A percentile compares a stretch with the other conserved stretches of the same genome.
Evolutionary conservation across 352 stramenopile species (phyloP).

Genomic region (Elongisporangium anandrum): DNA sequence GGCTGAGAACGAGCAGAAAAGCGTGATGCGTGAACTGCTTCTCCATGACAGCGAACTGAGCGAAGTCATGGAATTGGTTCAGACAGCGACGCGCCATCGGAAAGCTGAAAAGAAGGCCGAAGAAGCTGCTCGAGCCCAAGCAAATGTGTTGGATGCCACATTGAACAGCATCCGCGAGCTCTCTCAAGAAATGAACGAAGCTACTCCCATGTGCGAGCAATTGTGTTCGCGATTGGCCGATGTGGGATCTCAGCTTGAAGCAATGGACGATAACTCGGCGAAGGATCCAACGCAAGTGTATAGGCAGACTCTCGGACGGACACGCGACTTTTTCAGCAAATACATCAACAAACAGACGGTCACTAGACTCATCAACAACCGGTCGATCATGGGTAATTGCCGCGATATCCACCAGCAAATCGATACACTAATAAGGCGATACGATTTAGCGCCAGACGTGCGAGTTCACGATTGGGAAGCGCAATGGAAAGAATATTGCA

Average conservation of each 20-base stretch:
- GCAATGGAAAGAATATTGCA: not conserved
- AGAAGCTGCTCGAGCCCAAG: not conserved
- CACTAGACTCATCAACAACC: not conserved
- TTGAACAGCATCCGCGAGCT: not conserved
- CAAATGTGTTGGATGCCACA: not conserved
- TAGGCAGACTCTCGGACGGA: not conserved
- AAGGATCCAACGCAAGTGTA: not conserved
- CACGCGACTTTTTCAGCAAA: not conserved
- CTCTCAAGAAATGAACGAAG: not conserved
- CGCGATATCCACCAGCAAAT: not conserved
- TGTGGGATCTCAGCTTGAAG: not conserved
- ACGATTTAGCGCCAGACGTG: not conserved
- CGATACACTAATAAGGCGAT: not conserved
- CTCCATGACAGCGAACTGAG: not conserved
- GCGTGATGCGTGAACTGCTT: not conserved
- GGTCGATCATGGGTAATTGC: not conserved
- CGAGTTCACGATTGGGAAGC: not conserved
- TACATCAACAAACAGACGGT: not conserved
- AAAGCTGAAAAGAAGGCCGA: not conserved
- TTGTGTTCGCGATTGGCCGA: not conserved
- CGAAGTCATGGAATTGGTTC: not conserved
- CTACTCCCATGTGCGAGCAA: not conserved
- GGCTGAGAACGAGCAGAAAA: not conserved
- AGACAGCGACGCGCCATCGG: not conserved
- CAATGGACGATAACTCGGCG: not conserved